phyloP scores from a whole-genome alignment of 2,329 filamentous ascomycete species.

The Xylariales sp. region DNA sequence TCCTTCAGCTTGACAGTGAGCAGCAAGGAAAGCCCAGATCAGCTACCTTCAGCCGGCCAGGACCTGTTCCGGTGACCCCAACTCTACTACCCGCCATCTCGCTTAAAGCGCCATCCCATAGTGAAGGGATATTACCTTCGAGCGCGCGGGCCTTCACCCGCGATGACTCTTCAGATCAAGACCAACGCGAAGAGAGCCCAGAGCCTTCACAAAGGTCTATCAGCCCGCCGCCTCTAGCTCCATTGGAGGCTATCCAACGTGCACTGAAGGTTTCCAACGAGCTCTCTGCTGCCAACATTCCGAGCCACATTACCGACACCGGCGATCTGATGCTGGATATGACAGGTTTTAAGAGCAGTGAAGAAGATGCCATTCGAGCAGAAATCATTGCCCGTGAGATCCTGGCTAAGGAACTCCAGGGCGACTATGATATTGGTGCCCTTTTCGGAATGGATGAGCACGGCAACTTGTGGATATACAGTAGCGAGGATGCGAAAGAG shows the following conservation, averaged over 20 bases:
- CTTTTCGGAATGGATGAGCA: slow-evolving; percentile 93
- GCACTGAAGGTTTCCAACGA: slow-evolving; percentile 83
- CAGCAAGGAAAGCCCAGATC: slow-evolving; percentile 31
- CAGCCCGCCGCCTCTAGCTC: slow-evolving; percentile 72
- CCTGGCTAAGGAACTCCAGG: slow-evolving; percentile 86
- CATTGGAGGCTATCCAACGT: slow-evolving; percentile 73
- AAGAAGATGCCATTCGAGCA: slow-evolving; percentile 85
- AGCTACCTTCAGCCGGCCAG: slow-evolving; percentile 11
- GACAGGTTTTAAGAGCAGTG: slow-evolving; percentile 92
- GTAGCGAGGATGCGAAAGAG: slow-evolving; percentile 92
- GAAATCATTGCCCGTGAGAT: slow-evolving; percentile 93
- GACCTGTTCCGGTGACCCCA: slow-evolving; percentile 15
- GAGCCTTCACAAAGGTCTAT: slow-evolving; percentile 54
- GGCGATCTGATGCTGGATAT: slow-evolving; percentile 98
- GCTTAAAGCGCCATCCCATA: slow-evolving; percentile 39
- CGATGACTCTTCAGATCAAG: slow-evolving; percentile 29
- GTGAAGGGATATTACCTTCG: slow-evolving; percentile 49
- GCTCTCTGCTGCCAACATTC: slow-evolving; percentile 85
- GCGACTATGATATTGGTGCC: slow-evolving; percentile 92
- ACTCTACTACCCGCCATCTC: slow-evolving; percentile 44
- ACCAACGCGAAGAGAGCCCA: slow-evolving; percentile 31
- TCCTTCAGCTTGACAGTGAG: slow-evolving; percentile 57
- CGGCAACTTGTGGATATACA: slow-evolving; percentile 99
- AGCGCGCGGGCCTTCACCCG: slow-evolving; percentile 31
- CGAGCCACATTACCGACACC: slow-evolving; percentile 83